A percentile compares a stretch with the other conserved stretches of the same genome.
Conservation (phyloP, 2,329 filamentous ascomycete genomes). For the Fusarium sp. region DNA sequence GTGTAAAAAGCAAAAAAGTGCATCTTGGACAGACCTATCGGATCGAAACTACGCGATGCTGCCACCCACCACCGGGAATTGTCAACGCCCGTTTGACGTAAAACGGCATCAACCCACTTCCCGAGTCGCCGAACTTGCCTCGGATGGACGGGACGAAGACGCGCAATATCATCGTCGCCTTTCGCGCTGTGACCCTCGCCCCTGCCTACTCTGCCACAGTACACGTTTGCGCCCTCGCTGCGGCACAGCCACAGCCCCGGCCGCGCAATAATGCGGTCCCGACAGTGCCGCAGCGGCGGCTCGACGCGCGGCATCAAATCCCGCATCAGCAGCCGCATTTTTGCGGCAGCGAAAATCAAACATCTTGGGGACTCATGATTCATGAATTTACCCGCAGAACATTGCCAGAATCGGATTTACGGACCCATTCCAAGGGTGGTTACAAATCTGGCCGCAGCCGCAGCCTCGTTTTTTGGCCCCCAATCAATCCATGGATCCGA, state of each 20-base stretch:
- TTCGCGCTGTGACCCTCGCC: not conserved
- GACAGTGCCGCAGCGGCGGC: not conserved
- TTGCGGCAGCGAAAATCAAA: constrained; percentile 31
- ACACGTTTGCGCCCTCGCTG: not conserved
- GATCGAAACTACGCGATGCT: not conserved
- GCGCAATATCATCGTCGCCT: not conserved
- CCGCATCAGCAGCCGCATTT: not conserved
- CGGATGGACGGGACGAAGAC: too few relatives aligned
- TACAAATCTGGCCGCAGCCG: constrained; percentile 13
- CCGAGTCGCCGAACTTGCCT: too few relatives aligned
- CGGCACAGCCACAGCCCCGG: not conserved
- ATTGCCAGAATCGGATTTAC: not conserved
- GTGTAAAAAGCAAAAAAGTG: not conserved
- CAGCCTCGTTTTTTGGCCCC: constrained; percentile 24
- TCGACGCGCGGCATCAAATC: not conserved
- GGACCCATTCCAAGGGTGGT: constrained; percentile 22
- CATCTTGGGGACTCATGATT: not conserved
- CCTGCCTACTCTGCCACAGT: too few relatives aligned
- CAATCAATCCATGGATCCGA: constrained; percentile 27
- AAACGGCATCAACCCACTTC: too few relatives aligned
- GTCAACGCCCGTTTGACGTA: too few relatives aligned
- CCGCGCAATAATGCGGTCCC: constrained; percentile 10
- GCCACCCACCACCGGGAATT: not conserved
- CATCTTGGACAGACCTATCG: not conserved
- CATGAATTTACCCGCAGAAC: not conserved